Percentiles rank a stretch among this genome's conserved stretches.
These are phyloP conservation scores for Penicillium concentricum DNA, from an alignment of 2,329 filamentous ascomycete genomes.

Conservation along the genomic window DNA sequence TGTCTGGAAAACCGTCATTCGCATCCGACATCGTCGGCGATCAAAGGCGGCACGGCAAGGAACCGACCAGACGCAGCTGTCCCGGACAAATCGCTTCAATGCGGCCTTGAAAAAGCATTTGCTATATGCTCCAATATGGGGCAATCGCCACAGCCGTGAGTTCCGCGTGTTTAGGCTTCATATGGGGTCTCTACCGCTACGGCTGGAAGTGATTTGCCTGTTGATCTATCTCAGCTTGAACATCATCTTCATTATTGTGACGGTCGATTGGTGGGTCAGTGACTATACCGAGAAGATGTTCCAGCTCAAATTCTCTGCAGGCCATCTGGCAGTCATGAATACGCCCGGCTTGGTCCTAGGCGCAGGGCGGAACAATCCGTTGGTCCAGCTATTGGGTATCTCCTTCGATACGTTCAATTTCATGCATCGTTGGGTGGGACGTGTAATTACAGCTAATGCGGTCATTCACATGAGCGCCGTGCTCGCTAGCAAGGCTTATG, in stretches of 20 bases:
- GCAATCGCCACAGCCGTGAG: conserved; percentile 70
- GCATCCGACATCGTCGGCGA: conserved; percentile 26
- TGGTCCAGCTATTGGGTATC: conserved; percentile 75
- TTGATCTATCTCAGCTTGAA: conserved; percentile 66
- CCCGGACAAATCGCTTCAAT: conserved; percentile 12
- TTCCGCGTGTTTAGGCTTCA: conserved; percentile 65
- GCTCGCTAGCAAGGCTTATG: conserved; percentile 20
- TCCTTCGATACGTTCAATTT: conserved; percentile 95
- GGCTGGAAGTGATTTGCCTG: conserved; percentile 70
- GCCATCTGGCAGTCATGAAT: conserved; percentile 79
- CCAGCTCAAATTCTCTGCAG: conserved; percentile 72
- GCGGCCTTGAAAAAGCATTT: conserved; percentile 41
- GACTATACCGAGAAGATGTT: conserved; percentile 31
- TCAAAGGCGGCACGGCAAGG: conserved; percentile 17
- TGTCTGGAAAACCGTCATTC: conserved; percentile 22
- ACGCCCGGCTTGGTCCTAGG: conserved; percentile 84
- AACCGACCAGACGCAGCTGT: conserved; percentile 24
- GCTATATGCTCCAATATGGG: conserved; percentile 63
- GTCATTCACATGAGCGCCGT: conserved; percentile 61
- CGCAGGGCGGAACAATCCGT: conserved; percentile 85
- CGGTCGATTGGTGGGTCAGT: conserved; percentile 33
- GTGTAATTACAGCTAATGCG: conserved; percentile 66
- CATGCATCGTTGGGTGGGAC: conserved; percentile 76
- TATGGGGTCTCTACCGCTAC: conserved; percentile 70
- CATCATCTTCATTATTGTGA: conserved; percentile 63